Conservation (phyloP, 2,329 filamentous ascomycete species). For the Colletotrichum tropicale region DNA sequence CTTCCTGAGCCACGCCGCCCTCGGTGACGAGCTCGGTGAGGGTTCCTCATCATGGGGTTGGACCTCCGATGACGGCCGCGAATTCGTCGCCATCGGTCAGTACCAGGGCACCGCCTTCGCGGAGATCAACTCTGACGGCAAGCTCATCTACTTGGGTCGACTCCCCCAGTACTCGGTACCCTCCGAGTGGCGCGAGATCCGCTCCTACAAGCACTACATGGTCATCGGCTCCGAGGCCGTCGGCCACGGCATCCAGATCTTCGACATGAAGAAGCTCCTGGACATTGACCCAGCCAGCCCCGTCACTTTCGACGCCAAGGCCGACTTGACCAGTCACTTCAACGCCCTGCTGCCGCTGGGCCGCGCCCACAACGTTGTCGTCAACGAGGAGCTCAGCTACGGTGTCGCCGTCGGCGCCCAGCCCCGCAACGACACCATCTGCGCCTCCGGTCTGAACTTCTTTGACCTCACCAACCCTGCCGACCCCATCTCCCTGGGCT, state of each 20-base stretch:
- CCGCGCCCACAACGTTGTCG: conserved; percentile 52
- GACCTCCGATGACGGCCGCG: conserved; percentile 50
- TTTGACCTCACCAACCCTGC: conserved; percentile 60
- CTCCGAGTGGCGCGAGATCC: conserved; percentile 37
- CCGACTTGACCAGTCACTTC: conserved; percentile 36
- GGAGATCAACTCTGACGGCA: conserved; percentile 44
- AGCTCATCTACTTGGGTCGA: conserved; percentile 47
- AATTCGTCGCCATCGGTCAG: conserved; percentile 49
- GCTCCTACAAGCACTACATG: conserved; percentile 39
- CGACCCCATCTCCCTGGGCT: conserved; percentile 58
- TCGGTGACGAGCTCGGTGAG: conserved; percentile 46
- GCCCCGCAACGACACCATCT: conserved; percentile 42
- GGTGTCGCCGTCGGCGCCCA: conserved; percentile 48
- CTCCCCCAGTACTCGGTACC: conserved; percentile 27
- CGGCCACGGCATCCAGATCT: conserved; percentile 63
- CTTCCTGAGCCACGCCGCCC: conserved; percentile 57
- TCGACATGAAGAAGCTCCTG: conserved; percentile 62
- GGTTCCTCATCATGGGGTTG: conserved; percentile 50
- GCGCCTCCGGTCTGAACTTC: conserved; percentile 59
- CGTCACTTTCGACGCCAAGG: conserved; percentile 30
- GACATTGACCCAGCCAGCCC: conserved; percentile 44
- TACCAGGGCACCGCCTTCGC: conserved; percentile 50
- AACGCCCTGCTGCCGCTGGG: conserved; percentile 28
- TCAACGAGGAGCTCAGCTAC: conserved; percentile 51
- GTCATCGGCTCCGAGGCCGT: conserved; percentile 44